Percentiles rank a stretch among this genome's conserved stretches.
Evolutionary conservation across 495 filamentous ascomycete genomes (phyloP).

Genomic region (Rusavskia elegans): DNA sequence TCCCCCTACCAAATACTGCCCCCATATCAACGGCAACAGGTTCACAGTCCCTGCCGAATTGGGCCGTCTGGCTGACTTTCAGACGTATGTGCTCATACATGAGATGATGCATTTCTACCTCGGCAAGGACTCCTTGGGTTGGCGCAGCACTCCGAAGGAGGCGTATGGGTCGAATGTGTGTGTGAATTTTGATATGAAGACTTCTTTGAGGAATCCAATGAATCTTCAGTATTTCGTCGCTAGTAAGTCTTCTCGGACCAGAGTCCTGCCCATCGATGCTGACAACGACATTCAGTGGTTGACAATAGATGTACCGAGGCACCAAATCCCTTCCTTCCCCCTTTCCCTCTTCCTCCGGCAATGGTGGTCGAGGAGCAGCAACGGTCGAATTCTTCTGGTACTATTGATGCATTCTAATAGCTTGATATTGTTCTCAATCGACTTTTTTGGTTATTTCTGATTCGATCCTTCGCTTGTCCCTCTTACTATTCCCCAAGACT

Average conservation of each 20-base stretch:
- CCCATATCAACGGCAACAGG: not conserved
- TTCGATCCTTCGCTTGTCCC: no score
- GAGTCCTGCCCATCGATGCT: not conserved
- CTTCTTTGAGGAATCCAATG: slow-evolving; percentile 5
- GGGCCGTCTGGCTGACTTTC: not conserved
- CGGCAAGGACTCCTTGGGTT: not conserved
- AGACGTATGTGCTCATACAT: slow-evolving; percentile 8
- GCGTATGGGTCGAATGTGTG: slow-evolving; percentile 3
- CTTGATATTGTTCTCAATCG: no score
- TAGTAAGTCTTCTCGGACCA: slow-evolving; percentile 1
- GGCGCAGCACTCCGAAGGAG: not conserved
- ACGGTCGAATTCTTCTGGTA: not conserved
- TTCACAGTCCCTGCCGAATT: not conserved
- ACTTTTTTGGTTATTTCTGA: no score
- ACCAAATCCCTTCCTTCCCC: slow-evolving; percentile 2
- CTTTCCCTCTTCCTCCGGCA: not conserved
- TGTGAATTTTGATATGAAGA: not conserved
- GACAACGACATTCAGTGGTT: not conserved
- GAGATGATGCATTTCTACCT: slow-evolving; percentile 12
- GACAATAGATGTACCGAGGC: slow-evolving; percentile 1
- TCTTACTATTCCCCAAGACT: no score
- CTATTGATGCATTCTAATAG: not conserved
- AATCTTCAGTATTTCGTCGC: slow-evolving; percentile 8
- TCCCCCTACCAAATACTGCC: not conserved
- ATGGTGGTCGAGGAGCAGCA: not conserved